Conservation (phyloP, 352 stramenopile species). For the Globisporangium apiculatum region DNA sequence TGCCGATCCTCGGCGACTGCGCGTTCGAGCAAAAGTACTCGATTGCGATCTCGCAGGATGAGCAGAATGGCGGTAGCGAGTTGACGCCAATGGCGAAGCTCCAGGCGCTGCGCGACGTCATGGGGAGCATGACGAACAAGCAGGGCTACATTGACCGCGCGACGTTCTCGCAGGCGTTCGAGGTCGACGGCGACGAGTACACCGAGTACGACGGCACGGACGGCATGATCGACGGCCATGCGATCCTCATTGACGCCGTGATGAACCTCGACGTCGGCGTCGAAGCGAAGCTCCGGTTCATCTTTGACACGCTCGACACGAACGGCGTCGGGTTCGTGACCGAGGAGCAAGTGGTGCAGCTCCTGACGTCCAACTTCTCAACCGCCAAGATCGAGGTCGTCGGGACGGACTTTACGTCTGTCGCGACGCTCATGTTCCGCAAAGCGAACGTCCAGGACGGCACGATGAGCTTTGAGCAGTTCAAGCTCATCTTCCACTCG, state of each 20-base stretch:
- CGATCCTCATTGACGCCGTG: constrained; percentile 76
- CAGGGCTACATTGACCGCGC: constrained; percentile 58
- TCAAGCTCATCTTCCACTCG: constrained; percentile 57
- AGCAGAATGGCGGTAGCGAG: constrained; percentile 9
- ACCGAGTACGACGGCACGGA: constrained; percentile 44
- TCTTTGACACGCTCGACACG: constrained; percentile 76
- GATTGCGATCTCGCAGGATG: constrained; percentile 56
- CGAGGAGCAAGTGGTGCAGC: constrained; percentile 48
- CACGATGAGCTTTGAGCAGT: constrained; percentile 66
- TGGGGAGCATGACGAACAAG: constrained; percentile 58
- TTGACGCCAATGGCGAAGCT: constrained; percentile 54
- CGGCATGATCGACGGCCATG: constrained; percentile 61
- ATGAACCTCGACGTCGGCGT: constrained; percentile 66
- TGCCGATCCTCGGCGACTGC: constrained; percentile 64
- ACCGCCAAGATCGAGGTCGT: constrained; percentile 64
- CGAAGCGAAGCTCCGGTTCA: constrained; percentile 77
- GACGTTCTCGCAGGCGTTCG: constrained; percentile 73
- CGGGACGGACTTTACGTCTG: constrained; percentile 56
- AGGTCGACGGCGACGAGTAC: constrained; percentile 47
- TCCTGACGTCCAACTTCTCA: constrained; percentile 72
- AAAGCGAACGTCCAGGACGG: constrained; percentile 52
- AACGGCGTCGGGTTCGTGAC: constrained; percentile 46
- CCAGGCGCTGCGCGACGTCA: constrained; percentile 65
- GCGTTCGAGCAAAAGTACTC: constrained; percentile 61
- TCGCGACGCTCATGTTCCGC: constrained; percentile 64